Conservation (phyloP, 2,329 filamentous ascomycete species). For the Orbilia ellipsospora region DNA sequence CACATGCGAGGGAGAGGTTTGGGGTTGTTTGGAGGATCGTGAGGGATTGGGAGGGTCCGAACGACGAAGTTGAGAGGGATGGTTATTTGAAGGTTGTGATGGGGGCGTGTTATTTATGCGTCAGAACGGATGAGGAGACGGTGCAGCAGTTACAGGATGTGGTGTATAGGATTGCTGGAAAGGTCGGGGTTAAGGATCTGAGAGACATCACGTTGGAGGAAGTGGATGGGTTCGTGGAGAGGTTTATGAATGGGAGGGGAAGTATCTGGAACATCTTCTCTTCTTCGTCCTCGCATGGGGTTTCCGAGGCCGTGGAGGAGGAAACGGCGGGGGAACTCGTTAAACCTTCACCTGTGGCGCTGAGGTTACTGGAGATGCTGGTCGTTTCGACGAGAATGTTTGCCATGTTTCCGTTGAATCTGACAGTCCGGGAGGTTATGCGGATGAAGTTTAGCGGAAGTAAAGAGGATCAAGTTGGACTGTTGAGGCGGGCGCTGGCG, state of each 20-base stretch:
- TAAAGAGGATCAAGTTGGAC: slow-evolving; percentile 39
- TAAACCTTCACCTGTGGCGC: slow-evolving; percentile 8
- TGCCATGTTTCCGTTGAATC: slow-evolving; percentile 32
- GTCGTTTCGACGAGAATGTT: slow-evolving; percentile 30
- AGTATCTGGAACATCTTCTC: slow-evolving; percentile 30
- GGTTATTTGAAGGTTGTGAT: slow-evolving; percentile 56
- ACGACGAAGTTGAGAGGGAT: slow-evolving; percentile 20
- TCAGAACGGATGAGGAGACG: slow-evolving; percentile 42
- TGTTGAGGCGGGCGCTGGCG: slow-evolving; percentile 28
- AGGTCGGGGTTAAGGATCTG: slow-evolving; percentile 17
- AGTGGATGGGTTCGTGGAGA: slow-evolving; percentile 33
- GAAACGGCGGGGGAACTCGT: slow-evolving; percentile 33
- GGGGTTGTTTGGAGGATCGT: slow-evolving; percentile 57
- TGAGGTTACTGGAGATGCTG: slow-evolving; percentile 35
- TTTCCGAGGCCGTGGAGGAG: slow-evolving; percentile 12
- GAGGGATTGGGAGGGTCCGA: slow-evolving; percentile 57
- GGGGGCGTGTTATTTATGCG: slow-evolving; percentile 57
- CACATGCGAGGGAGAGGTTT: slow-evolving; percentile 49
- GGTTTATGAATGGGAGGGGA: slow-evolving; percentile 23
- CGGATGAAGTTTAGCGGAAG: slow-evolving; percentile 45
- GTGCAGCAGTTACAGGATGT: slow-evolving; percentile 52
- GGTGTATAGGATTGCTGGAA: slow-evolving; percentile 22
- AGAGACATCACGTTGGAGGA: neutral
- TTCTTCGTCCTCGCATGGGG: neutral
- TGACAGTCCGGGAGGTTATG: slow-evolving; percentile 49